Conservation (phyloP, 176 grass and related monocot species). For the Phyllostachys edulis region DNA sequence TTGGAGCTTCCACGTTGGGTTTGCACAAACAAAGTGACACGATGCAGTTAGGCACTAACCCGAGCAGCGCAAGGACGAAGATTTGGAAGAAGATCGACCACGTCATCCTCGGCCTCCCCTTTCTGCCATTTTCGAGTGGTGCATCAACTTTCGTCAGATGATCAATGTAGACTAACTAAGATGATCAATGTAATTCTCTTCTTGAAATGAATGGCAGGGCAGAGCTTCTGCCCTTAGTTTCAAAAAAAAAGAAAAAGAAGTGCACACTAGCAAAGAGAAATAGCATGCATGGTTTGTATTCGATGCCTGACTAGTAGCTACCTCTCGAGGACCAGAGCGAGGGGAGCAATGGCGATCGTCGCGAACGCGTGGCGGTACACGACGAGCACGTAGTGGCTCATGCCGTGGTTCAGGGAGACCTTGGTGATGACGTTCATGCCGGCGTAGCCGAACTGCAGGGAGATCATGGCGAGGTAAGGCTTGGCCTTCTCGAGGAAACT, state of each 20-base stretch:
- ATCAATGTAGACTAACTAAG: neutral
- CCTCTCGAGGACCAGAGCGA: constrained; percentile 78
- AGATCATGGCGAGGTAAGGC: constrained; percentile 91
- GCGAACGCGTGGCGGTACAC: constrained; percentile 92
- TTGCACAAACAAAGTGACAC: neutral
- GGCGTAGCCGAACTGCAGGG: constrained; percentile 85
- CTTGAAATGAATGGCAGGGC: no score
- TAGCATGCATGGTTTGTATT: no score
- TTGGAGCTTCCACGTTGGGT: neutral
- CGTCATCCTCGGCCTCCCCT: constrained; percentile 85
- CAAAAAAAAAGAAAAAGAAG: no score
- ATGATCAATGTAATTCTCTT: no score
- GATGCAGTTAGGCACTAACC: constrained; percentile 38
- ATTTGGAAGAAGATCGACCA: constrained; percentile 75
- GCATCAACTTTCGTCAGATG: neutral
- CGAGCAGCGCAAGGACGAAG: constrained; percentile 77
- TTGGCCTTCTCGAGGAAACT: constrained; percentile 61
- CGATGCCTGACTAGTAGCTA: neutral
- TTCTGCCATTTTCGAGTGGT: constrained; percentile 35
- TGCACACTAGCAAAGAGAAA: no score
- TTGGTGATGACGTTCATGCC: constrained; percentile 96
- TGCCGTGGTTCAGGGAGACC: constrained; percentile 82
- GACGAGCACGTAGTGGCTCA: constrained; percentile 96
- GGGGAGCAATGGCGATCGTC: constrained; percentile 72
- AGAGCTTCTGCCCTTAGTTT: no score